A percentile compares a stretch with the other conserved stretches of the same genome.
Evolutionary conservation across 164 flowering plant genomes (phyloP).

Genomic region (Chloranthus sessilifolius): DNA sequence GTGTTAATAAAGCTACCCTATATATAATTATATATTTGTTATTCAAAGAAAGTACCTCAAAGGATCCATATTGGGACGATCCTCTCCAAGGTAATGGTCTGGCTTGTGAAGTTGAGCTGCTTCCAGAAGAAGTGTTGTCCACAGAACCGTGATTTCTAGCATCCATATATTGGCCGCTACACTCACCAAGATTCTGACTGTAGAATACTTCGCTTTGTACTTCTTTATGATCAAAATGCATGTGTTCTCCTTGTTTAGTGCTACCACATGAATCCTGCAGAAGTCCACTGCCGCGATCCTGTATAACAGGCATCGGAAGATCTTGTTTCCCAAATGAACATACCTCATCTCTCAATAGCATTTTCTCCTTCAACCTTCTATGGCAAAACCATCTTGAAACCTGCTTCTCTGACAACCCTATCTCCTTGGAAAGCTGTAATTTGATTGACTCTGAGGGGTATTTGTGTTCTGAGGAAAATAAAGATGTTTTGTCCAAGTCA

Average conservation of each 20-base stretch:
- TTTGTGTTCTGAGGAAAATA: slow-evolving; percentile 60
- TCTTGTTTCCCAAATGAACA: slow-evolving; percentile 59
- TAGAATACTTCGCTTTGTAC: slow-evolving; percentile 69
- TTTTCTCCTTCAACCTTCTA: slow-evolving; percentile 91
- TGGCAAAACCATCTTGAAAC: slow-evolving; percentile 96
- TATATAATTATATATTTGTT: too few relatives aligned
- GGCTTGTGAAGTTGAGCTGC: slow-evolving; percentile 57
- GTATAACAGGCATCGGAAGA: slow-evolving; percentile 68
- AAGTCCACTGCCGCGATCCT: slow-evolving; percentile 74
- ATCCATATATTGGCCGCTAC: slow-evolving; percentile 18
- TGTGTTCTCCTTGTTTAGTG: slow-evolving; percentile 67
- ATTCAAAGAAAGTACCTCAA: too few relatives aligned
- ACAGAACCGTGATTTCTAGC: slow-evolving; percentile 21
- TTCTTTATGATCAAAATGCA: slow-evolving; percentile 53
- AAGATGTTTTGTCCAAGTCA: neutral
- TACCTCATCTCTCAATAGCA: slow-evolving; percentile 37
- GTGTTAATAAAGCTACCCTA: too few relatives aligned
- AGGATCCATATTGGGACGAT: too few relatives aligned
- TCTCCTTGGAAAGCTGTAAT: slow-evolving; percentile 45
- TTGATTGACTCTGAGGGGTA: slow-evolving; percentile 76
- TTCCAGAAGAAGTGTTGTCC: slow-evolving; percentile 71
- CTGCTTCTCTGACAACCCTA: slow-evolving; percentile 87
- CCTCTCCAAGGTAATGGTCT: slow-evolving; percentile 31
- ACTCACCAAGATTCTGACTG: slow-evolving; percentile 31
- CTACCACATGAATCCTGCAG: slow-evolving; percentile 95